Base-by-base conservation (phyloP, 805 yeast genomes). In the Tetrapisispora nanseiensis region DNA sequence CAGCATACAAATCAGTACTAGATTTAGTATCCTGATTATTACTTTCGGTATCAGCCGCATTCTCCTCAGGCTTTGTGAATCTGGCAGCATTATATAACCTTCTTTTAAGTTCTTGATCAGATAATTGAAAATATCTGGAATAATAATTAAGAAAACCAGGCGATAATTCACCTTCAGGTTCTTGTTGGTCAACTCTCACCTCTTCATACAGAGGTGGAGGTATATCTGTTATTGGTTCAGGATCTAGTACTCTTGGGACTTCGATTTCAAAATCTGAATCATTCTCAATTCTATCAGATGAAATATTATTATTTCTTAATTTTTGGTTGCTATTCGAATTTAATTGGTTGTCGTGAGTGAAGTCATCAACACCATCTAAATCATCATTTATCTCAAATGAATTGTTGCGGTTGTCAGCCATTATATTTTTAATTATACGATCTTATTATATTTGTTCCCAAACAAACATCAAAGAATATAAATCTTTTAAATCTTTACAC, bases 1-100 rank as follows among this genome's bases (percentile, higher is more conserved):
- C 82, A 0, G 96, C 96, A 59, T 86, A 90, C 41, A 89, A 64
- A 54, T 89, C 97, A 3, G 45, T 42, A 6, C 43, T 81, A 76
- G 41, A 49, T 44, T 13, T 69, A 68, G 31, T 69, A 26, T 8
- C 4, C 4, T 10, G 6, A 16, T 13, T 10, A 20, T 20, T 33
- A 15, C 8, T 69, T 36, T 41, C 46, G 19, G 37, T 30, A 12
- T 44, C 51, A 12, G 24, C 11, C 15, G 26, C 30, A 5, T 27
- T 35, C 22, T 68, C 67, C 11, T 37, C 24, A 8, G 34, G 35
- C 2, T 26, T 27, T 11, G 38, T 43, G 29, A 51, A 46, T 11
- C 40, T 41, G 10, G 52, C 15, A 21, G 51, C 40, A 13, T 42
- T 42, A 12, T 35, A 39, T 3, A 50, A 6, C 31, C 48, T 48